phyloP scores from a whole-genome alignment of 495 filamentous ascomycete species.

The Cercophora samala region DNA sequence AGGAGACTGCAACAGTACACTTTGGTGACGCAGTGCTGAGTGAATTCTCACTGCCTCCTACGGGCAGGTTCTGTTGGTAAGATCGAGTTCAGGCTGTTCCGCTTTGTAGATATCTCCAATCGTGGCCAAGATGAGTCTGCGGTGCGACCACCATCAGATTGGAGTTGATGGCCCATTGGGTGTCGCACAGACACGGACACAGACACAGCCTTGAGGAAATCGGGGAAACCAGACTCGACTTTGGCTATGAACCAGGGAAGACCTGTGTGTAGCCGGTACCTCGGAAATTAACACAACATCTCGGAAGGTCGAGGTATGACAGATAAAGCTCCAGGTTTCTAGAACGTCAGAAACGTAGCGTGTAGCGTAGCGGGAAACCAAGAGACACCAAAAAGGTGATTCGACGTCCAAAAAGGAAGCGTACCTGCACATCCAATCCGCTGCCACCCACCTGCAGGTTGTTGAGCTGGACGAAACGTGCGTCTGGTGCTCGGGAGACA shows the following conservation, averaged over 20 bases:
- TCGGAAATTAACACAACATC: slow-evolving; percentile 4
- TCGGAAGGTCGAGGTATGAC: background rate
- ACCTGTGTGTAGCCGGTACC: slow-evolving; percentile 1
- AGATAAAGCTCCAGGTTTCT: slow-evolving; percentile 2
- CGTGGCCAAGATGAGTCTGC: background rate
- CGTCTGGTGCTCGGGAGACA: background rate
- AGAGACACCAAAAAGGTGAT: slow-evolving; percentile 10
- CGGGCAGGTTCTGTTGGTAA: background rate
- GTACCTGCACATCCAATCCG: slow-evolving; percentile 28
- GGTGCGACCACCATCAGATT: background rate
- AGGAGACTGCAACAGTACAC: background rate
- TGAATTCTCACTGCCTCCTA: background rate
- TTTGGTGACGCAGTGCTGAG: background rate
- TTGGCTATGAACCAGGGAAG: background rate
- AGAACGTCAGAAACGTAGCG: slow-evolving; percentile 7
- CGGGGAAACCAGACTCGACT: background rate
- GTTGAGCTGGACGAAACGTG: background rate
- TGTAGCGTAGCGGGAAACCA: slow-evolving; percentile 2
- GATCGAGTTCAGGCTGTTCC: background rate
- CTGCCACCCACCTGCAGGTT: slow-evolving; percentile 14
- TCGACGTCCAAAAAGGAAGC: slow-evolving; percentile 22
- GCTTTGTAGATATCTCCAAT: background rate
- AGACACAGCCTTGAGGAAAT: background rate
- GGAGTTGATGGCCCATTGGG: background rate
- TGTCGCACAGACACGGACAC: background rate